Evolutionary conservation across 345 rosid genomes (phyloP), one percentile per base, ranked within the genome.

Genomic region (Hypericum androsaemum): DNA sequence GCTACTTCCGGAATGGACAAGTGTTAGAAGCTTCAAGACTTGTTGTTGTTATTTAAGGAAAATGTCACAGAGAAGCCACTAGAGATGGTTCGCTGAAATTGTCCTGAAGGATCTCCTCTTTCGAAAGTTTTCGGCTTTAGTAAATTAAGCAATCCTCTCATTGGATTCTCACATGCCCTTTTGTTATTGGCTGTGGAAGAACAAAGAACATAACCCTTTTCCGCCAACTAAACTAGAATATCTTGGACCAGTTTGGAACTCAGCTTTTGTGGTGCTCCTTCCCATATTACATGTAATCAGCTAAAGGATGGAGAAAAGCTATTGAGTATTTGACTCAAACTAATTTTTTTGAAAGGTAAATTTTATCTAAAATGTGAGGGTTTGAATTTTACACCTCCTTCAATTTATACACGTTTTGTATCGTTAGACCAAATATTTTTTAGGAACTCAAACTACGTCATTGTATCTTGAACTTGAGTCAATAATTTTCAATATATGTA

Each of bases 211-310:
- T n/a, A 43, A 57, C 61, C 52, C 56, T 60, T 41, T 53, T 37
- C 2, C 38, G 8, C 0, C 39, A 6, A 47, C 47, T 59, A 61
- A 54, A 60, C 67, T 50, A 65, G 15, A 58, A 53, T 67, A 60
- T 70, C 66, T 59, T 69, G 12, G 5, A 55, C 58, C 67, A 64
- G 61, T 71, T 65, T 66, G 73, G 71, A 61, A 63, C 63, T 70
- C 69, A 41, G 69, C 80, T 70, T 72, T 79, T 67, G 14, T 56
- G 63, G 77, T 71, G 77, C 77, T 66, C 12, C 63, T 15, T 46
- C 40, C 66, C 54, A 43, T 48, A 48, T n/a, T 3, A 49, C 39
- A 39, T 39, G 43, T 1, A 6, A 7, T 43, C 9, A 43, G 47
- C 9, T 11, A 45, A 8, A 7, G 48, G 8, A 45, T 12, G 5